Evolutionary conservation across 345 rosid genomes (phyloP).

Genomic region (Populus tremula): DNA sequence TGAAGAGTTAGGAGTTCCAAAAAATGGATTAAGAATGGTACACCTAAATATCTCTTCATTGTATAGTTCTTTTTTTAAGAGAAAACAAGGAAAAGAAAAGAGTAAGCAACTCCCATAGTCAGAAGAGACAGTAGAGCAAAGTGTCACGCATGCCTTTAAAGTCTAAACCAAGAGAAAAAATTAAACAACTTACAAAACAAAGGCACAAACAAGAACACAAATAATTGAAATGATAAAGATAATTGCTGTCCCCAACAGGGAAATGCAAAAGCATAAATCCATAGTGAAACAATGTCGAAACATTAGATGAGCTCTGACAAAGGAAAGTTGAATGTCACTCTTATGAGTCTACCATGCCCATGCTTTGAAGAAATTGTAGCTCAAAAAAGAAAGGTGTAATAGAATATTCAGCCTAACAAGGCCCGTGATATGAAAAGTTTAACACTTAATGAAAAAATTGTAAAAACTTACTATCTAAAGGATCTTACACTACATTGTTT

Average conservation of each 20-base stretch:
- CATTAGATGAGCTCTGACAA: not conserved
- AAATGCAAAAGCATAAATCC: not conserved
- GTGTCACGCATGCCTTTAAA: not conserved
- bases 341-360: not conserved
- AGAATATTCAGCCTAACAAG: not conserved
- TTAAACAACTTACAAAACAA: not conserved
- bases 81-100: not conserved
- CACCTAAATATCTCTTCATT: not conserved
- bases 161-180: not conserved
- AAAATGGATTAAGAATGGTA: constrained; percentile 10
- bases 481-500: not conserved
- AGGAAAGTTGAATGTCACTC: not conserved
- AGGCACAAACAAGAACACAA: not conserved
- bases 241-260: not conserved
- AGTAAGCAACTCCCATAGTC: not conserved
- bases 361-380: not conserved
- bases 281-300: not conserved
- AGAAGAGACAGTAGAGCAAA: not conserved
- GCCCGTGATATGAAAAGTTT: not conserved
- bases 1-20: not conserved
- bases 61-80: not conserved
- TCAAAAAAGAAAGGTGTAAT: not conserved
- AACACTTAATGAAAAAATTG: not conserved
- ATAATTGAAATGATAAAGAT: not conserved
- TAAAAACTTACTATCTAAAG: not conserved